Base-by-base conservation (phyloP, 2,329 filamentous ascomycete genomes). In the Colletotrichum coccodes region DNA sequence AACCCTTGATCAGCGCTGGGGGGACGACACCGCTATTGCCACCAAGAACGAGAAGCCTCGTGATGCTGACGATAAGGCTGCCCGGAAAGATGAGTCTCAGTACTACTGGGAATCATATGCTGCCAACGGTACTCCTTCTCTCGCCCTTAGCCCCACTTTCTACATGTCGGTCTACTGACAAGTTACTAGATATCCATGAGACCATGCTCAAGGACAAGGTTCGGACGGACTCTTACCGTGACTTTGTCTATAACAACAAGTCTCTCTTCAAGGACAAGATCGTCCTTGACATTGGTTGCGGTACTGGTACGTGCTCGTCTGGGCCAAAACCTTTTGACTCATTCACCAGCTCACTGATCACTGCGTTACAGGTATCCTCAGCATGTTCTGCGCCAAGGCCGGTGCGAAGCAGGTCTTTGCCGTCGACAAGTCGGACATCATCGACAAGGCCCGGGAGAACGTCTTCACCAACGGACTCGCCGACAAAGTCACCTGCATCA, bases 201-300 rank as follows among this genome's bases (percentile, higher is more conserved):
- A 94, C 92, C 8, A 98, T 98, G 95, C 87, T 98, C 71, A 97
- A 97, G 79, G 95, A 98, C 76, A 86, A 89, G 0, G 87, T 97
- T 46, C 92, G 95, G 59, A 98, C 95, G 12, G 93, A 97, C 75
- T 92, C 94, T 3, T 98, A 98, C 81, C 90, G 95, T 52, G 94
- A 98, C 81, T 97, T 98, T 78, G 94, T 98, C 75, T 97, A 98
- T 82, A 89, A 91, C 73, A 94, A 98, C 83, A 96, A 97, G 79
- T 85, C 94, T 72, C 83, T 97, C 4, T 97, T 98, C 80, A 89
- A 90, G 36, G 93, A 90, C 75, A 97, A 97, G 82, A 89, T 91
- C 11, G 93, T 98, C 14, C 88, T 98, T 7, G 95, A 98, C 76
- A 94, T 98, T 71, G 95, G 95, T 57, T 98, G 95, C 76, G 93